phyloP scores from a whole-genome alignment of 306 rosid genomes.

The Pterocarpus santalinus region DNA sequence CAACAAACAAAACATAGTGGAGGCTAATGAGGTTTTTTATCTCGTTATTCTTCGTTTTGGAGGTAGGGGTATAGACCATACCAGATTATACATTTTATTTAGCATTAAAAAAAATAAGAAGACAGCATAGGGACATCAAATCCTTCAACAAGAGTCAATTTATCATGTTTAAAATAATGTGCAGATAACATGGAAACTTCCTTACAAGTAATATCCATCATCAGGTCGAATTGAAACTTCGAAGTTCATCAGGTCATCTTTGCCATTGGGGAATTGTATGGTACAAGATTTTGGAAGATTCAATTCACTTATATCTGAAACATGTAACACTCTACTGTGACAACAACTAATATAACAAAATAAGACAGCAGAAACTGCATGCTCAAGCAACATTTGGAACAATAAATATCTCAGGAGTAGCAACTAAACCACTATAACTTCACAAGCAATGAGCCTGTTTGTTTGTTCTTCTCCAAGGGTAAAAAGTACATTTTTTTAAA shows the following conservation, averaged over 20 bases:
- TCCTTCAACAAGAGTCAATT: conserved; percentile 30
- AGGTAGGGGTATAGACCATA: conserved; percentile 5
- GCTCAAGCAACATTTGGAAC: conserved; percentile 3
- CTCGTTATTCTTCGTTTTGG: neutral
- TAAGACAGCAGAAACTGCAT: conserved; percentile 16
- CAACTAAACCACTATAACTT: conserved; percentile 4
- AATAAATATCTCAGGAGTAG: conserved; percentile 18
- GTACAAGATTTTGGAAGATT: conserved; percentile 85
- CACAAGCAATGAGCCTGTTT: neutral
- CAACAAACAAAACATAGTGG: conserved; percentile 41
- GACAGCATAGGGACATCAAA: neutral
- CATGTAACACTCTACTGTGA: conserved; percentile 39
- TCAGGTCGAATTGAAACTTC: conserved; percentile 95
- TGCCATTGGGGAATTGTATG: conserved; percentile 88
- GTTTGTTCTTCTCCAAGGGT: too few species aligned
- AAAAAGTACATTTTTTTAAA: too few species aligned
- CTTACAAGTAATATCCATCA: conserved; percentile 90
- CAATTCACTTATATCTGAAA: conserved; percentile 94
- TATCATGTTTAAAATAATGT: conserved; percentile 13
- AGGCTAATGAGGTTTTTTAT: conserved; percentile 22
- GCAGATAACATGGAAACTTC: conserved; percentile 40
- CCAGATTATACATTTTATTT: conserved; percentile 23
- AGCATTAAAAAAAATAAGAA: conserved; percentile 16
- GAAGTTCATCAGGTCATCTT: conserved; percentile 95
- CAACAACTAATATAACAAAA: conserved; percentile 35